phyloP scores from a whole-genome alignment of 192 early-diverging fungal genomes.

The Backusella circina region DNA sequence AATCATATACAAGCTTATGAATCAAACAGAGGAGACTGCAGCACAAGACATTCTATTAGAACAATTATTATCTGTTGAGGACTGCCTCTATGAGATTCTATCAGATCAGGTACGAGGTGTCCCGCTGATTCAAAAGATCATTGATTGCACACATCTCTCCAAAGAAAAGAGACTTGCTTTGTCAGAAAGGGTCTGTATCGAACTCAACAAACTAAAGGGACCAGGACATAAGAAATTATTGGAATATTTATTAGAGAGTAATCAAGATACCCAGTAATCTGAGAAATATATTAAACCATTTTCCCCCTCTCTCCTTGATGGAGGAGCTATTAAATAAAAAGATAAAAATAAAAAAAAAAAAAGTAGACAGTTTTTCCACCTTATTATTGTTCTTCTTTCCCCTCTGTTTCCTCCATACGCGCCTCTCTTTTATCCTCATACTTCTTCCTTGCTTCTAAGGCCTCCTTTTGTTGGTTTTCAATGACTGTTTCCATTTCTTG shows the following conservation, averaged over 20 bases:
- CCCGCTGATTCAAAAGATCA: constrained; percentile 78
- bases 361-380: background rate
- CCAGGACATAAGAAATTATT: constrained; percentile 15
- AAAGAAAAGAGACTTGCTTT: constrained; percentile 10
- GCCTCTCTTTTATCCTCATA: background rate
- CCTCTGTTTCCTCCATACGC: background rate
- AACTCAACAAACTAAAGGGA: constrained; percentile 2
- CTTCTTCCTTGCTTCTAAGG: background rate
- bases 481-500: background rate
- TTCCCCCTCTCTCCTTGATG: background rate
- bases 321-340: background rate
- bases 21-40: constrained; percentile 78
- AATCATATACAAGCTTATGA: constrained; percentile 82
- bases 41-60: constrained; percentile 81
- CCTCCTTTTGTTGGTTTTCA: background rate
- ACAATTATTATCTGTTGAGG: constrained; percentile 68
- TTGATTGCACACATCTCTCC: constrained; percentile 63
- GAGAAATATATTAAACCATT: no score
- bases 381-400: background rate
- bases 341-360: background rate
- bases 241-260: background rate
- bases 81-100: constrained; percentile 67
- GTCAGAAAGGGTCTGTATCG: background rate
- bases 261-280: background rate
- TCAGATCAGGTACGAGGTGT: constrained; percentile 82